These are phyloP conservation scores for Suillus sp. DNA, from an alignment of 768 basidiomycete genomes.

Conservation along the genomic window DNA sequence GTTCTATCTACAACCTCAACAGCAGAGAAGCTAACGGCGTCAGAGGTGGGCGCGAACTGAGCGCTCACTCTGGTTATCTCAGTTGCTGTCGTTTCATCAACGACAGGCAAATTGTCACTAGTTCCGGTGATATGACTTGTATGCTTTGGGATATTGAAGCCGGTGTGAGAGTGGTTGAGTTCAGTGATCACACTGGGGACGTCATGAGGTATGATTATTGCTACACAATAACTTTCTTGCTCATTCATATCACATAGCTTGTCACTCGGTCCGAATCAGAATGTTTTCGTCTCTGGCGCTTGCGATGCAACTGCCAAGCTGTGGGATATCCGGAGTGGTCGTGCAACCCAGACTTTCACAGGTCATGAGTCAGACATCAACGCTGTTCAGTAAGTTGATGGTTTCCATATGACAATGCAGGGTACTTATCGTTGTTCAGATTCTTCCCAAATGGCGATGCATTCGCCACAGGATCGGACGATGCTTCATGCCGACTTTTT, in stretches of 20 bases:
- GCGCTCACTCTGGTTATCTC: constrained; percentile 97
- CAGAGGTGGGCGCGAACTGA: constrained; percentile 92
- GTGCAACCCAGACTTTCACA: constrained; percentile 97
- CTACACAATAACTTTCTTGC: constrained; percentile 13
- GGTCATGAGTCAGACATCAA: constrained; percentile 99
- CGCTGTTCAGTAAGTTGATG: constrained; percentile 83
- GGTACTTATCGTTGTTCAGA: constrained; percentile 43
- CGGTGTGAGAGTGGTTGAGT: constrained; percentile 96
- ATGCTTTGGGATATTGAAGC: constrained; percentile 99
- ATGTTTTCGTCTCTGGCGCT: constrained; percentile 97
- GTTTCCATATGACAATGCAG: constrained; percentile 10
- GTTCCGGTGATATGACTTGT: constrained; percentile 99
- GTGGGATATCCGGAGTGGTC: constrained; percentile 98
- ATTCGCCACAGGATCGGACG: constrained; percentile 97
- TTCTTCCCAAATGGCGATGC: constrained; percentile 99
- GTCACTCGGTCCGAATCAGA: constrained; percentile 92
- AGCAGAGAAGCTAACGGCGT: constrained; percentile 72
- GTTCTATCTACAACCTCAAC: constrained; percentile 95
- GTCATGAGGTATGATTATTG: constrained; percentile 84
- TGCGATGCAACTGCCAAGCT: constrained; percentile 98
- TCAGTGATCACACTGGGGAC: constrained; percentile 98
- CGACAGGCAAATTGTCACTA: constrained; percentile 97
- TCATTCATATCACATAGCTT: constrained; percentile 53
- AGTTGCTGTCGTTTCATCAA: constrained; percentile 99
- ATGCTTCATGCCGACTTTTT: constrained; percentile 97